phyloP scores from a whole-genome alignment of 805 yeast species.

The Teunomyces lycoperdinae region DNA sequence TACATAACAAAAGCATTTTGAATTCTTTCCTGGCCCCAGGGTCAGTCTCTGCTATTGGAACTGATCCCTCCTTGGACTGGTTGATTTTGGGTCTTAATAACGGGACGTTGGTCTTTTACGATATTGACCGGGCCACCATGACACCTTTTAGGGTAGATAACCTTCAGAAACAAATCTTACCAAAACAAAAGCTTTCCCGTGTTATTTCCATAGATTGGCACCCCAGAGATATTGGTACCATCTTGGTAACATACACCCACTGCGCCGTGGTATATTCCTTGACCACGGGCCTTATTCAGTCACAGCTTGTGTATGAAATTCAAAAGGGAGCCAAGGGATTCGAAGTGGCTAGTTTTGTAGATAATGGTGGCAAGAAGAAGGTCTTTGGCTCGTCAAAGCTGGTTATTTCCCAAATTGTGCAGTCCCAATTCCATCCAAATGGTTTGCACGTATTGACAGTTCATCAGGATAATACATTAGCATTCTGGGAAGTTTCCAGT shows the following conservation, averaged over 20 bases:
- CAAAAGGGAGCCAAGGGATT: slow-evolving; percentile 69
- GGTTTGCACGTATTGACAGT: slow-evolving; percentile 80
- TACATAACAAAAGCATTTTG: slow-evolving; percentile 60
- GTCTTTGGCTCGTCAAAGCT: slow-evolving; percentile 37
- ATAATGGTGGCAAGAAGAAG: slow-evolving; percentile 40
- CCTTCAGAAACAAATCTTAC: slow-evolving; percentile 59
- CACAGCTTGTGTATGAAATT: slow-evolving; percentile 56
- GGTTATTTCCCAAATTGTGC: slow-evolving; percentile 29
- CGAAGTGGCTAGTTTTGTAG: slow-evolving; percentile 24
- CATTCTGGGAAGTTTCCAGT: slow-evolving; percentile 87
- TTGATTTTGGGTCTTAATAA: slow-evolving; percentile 73
- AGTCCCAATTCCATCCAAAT: slow-evolving; percentile 87
- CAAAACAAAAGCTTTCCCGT: slow-evolving; percentile 58
- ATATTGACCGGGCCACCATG: slow-evolving; percentile 71
- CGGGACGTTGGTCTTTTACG: slow-evolving; percentile 71
- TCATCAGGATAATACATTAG: slow-evolving; percentile 80
- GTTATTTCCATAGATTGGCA: slow-evolving; percentile 72
- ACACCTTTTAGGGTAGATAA: slow-evolving; percentile 69
- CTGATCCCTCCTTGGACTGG: slow-evolving; percentile 91
- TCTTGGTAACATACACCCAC: slow-evolving; percentile 70
- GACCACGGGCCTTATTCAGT: slow-evolving; percentile 55
- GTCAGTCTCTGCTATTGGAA: slow-evolving; percentile 61
- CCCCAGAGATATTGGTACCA: slow-evolving; percentile 82
- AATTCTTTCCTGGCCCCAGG: slow-evolving; percentile 63
- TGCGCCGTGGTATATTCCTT: slow-evolving; percentile 70